Base-by-base conservation (phyloP, 164 flowering plant species). In the Kingdonia uniflora region DNA sequence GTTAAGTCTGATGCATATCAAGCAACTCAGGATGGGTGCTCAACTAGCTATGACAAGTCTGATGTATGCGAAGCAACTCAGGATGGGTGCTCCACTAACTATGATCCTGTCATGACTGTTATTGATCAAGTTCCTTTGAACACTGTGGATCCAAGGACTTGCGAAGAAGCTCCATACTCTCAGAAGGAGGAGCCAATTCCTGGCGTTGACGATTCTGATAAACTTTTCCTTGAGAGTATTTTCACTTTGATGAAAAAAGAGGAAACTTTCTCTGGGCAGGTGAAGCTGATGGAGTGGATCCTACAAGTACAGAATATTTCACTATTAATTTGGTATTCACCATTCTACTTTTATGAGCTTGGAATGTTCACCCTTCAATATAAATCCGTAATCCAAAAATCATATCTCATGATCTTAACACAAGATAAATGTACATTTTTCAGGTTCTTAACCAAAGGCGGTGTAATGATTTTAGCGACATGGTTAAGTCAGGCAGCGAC, bases 241-340 rank as follows among this genome's bases (percentile, higher is more conserved):
- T 84, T 94, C 68, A 66, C 22, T 65, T 67, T 74, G 63, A 81
- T 94, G 90, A 70, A 76, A 60, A 83, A 75, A 66, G 97, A 86
- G 67, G 92, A 79, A 64, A 71, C 87, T 42, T 94, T 86, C 60
- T 72, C 84, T 53, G 99, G 99, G 42, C 92, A 89, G 71, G 85
- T 78, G 65, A 89, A 85, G 66, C 62, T 89, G 75, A 75, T 89
- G 90, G 87, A 89, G 43, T 80, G 94, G 97, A 77, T 94, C 63
- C 68, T 94, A 78, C 77, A 66, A 56, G 72, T 89, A 56, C 77
- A 80, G 48, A 80, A 79, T 74, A 42, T 81, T 22, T 64, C 84
- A 39, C 88, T 87, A 14, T 66, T 87, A 54, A 49, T 59, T 54
- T 86, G 96, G 99, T 94, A 82, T 22, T 60, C 24, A 24, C 6